Percentiles rank a stretch among this genome's conserved stretches.
Conservation (phyloP, 768 basidiomycete species). For the Podaxis rugospora region DNA sequence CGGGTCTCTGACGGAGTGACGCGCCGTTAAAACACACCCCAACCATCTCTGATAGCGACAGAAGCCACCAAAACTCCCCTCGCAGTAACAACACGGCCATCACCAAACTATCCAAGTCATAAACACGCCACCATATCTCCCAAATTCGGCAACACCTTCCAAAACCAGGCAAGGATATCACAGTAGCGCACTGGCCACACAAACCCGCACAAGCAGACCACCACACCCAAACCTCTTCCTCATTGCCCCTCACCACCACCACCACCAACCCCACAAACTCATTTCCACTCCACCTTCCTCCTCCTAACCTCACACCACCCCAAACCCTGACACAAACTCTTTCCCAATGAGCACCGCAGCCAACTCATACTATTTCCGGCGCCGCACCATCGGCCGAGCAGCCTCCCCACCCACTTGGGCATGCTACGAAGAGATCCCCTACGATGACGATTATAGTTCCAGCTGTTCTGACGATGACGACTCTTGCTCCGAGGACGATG, state of each 20-base stretch:
- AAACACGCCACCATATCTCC: neutral
- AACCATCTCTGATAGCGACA: neutral
- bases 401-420: conserved; percentile 86
- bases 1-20: neutral
- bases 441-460: conserved; percentile 59
- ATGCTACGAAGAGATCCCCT: conserved; percentile 86
- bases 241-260: conserved; percentile 8
- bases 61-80: neutral
- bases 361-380: conserved; percentile 52
- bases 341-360: conserved; percentile 36
- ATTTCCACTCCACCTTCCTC: neutral
- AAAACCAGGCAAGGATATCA: neutral
- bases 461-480: conserved; percentile 38
- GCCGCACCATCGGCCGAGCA: conserved; percentile 73
- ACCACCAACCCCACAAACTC: conserved; percentile 4
- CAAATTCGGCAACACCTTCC: neutral
- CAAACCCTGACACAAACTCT: neutral
- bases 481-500: conserved; percentile 74
- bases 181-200: conserved; percentile 1
- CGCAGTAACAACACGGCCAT: neutral
- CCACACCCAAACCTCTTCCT: conserved; percentile 5
- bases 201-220: neutral
- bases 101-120: neutral
- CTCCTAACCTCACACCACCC: neutral
- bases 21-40: neutral